Evolutionary conservation across 148 eudicot species (phyloP), one percentile per base, ranked within the genome.

Genomic region (Fagopyrum esculentum): DNA sequence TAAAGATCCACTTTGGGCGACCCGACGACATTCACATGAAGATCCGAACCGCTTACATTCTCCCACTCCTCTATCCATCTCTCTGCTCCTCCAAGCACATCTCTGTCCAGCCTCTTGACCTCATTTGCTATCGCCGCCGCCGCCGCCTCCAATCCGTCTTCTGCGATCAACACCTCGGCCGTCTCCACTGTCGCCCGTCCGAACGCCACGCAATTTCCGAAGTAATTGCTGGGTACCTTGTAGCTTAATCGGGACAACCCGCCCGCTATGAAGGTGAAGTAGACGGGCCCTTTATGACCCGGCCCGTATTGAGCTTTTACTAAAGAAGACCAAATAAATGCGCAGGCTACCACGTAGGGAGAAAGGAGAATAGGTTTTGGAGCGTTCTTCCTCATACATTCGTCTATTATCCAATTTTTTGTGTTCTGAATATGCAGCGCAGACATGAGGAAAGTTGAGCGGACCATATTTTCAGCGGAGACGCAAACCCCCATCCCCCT

Each of bases 1-100:
- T 87, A 89, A 30, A 80, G 80, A 43, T 80, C 69, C 75, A 86
- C 75, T 76, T 85, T 89, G 0, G 90, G 90, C 13, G 93, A 87
- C 51, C 93, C 93, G 9, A 86, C 80, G 30, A 88, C 86, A 75
- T 74, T 80, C n/a, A 85, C 73, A 8, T 78, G 82, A 3, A 22
- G 54, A 29, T 80, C 80, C 40, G 84, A 76, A 75, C 77, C 79
- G 16, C 70, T 61, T 8, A 86, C 11, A 10, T 3, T 63, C 72
- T 77, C 70, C 82, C 85, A 78, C 10, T 82, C 86, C 5, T 76
- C 74, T 10, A 86, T 81, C 92, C 89, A 83, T 0, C 35, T 74
- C 52, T 75, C 79, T 2, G 77, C 84, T 1, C 73, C 87, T 17
- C 82, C 79, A 45, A 90, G 57, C 0, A 83, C 54, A 66, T 76